Evolutionary conservation across 768 basidiomycete species (phyloP).

Genomic region (Nidularia pulvinata): DNA sequence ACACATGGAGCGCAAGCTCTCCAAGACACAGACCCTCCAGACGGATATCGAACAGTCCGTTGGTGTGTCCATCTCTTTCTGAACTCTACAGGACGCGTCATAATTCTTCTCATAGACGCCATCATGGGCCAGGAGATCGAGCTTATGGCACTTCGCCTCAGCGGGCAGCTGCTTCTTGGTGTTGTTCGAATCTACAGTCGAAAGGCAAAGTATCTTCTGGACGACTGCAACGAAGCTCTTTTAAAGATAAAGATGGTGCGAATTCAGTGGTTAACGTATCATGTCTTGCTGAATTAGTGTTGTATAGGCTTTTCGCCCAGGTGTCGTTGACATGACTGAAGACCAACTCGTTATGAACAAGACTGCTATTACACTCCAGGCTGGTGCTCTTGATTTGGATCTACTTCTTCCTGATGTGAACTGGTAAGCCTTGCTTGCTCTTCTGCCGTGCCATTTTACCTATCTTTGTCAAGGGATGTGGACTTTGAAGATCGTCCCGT

Average conservation of each 20-base stretch:
- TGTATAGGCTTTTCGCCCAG: slow-evolving; percentile 87
- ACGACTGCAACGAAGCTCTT: slow-evolving; percentile 97
- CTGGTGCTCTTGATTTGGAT: slow-evolving; percentile 77
- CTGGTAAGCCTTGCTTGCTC: slow-evolving; percentile 46
- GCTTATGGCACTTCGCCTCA: slow-evolving; percentile 93
- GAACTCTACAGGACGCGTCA: background rate
- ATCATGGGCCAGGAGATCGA: slow-evolving; percentile 95
- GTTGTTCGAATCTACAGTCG: slow-evolving; percentile 98
- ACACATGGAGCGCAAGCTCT: slow-evolving; percentile 98
- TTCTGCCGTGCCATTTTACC: slow-evolving; percentile 5
- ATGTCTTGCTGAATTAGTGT: slow-evolving; percentile 2
- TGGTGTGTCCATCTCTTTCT: slow-evolving; percentile 44
- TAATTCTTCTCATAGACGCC: slow-evolving; percentile 50
- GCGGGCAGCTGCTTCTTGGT: slow-evolving; percentile 93
- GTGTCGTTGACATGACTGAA: slow-evolving; percentile 94
- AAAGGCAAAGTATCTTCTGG: slow-evolving; percentile 96
- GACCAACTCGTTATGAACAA: slow-evolving; percentile 88
- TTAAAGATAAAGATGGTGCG: slow-evolving; percentile 93
- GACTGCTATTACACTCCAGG: slow-evolving; percentile 87
- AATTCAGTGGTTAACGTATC: background rate
- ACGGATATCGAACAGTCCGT: slow-evolving; percentile 96
- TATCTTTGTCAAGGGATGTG: slow-evolving; percentile 56
- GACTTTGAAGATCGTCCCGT: slow-evolving; percentile 74
- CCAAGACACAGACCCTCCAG: slow-evolving; percentile 92
- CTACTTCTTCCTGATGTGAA: slow-evolving; percentile 78